A percentile compares a stretch with the other conserved stretches of the same genome.
Evolutionary conservation across 2,329 filamentous ascomycete species (phyloP).

Genomic region (Talaromyces funiculosus): DNA sequence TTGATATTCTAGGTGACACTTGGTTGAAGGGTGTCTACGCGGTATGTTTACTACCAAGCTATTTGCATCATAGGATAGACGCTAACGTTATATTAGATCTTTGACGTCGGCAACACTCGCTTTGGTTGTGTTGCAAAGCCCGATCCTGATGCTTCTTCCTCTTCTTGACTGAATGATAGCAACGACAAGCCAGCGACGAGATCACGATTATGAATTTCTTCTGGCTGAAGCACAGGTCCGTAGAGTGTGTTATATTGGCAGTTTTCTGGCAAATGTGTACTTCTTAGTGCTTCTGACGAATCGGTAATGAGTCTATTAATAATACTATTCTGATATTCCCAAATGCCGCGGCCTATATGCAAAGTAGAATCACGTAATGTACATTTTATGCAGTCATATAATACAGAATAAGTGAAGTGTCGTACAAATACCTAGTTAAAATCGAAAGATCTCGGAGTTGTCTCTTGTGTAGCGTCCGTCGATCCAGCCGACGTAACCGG

Average conservation of each 20-base stretch:
- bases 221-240: not conserved
- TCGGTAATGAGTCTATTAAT: not conserved
- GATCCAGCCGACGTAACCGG: slow-evolving; percentile 8
- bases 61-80: not conserved
- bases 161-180: not conserved
- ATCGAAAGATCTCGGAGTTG: slow-evolving; percentile 9
- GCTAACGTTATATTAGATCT: slow-evolving; percentile 44
- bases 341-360: not conserved
- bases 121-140: slow-evolving; percentile 54
- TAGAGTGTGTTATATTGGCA: not conserved
- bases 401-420: not conserved
- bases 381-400: not conserved
- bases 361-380: not conserved
- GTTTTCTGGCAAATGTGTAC: not conserved
- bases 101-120: slow-evolving; percentile 56
- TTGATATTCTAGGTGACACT: slow-evolving; percentile 60
- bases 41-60: slow-evolving; percentile 36
- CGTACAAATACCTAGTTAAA: slow-evolving; percentile 13
- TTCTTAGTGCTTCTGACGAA: not conserved
- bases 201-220: not conserved
- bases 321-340: slow-evolving; percentile 1
- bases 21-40: slow-evolving; percentile 63
- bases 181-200: not conserved
- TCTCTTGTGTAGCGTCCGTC: slow-evolving; percentile 15
- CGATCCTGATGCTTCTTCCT: slow-evolving; percentile 6